phyloP scores from a whole-genome alignment of 306 rosid species.

The Sicyos baderoa region DNA sequence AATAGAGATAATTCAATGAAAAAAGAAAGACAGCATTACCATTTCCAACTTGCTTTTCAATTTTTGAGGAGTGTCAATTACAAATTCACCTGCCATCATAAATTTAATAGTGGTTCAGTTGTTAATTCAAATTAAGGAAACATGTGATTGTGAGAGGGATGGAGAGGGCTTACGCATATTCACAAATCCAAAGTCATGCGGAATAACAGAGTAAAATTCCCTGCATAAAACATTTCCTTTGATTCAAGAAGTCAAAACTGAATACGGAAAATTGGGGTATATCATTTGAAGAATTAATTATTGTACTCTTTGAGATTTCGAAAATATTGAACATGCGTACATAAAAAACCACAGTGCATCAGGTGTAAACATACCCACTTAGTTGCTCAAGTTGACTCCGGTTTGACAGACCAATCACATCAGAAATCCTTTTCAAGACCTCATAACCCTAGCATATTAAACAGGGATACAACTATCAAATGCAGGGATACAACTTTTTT shows the following conservation, averaged over 20 bases:
- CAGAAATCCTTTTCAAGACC: slow-evolving; percentile 68
- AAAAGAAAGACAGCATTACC: slow-evolving; percentile 41
- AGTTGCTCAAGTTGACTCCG: slow-evolving; percentile 53
- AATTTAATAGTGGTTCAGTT: slow-evolving; percentile 4
- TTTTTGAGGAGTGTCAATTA: slow-evolving; percentile 42
- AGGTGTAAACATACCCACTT: slow-evolving; percentile 50
- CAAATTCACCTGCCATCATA: slow-evolving; percentile 40
- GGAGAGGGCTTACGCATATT: slow-evolving; percentile 68
- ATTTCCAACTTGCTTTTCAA: slow-evolving; percentile 73
- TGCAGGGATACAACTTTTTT: not conserved
- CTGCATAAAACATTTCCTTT: slow-evolving; percentile 41
- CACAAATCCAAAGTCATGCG: slow-evolving; percentile 87
- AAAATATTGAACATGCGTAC: not conserved
- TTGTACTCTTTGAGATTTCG: not conserved
- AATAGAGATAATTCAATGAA: not conserved
- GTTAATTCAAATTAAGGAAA: not conserved
- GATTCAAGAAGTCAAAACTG: slow-evolving; percentile 11
- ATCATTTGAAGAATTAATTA: not conserved
- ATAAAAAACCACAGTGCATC: not conserved
- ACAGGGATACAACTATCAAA: not conserved
- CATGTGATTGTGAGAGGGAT: slow-evolving; percentile 8
- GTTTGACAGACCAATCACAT: slow-evolving; percentile 51
- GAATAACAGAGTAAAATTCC: slow-evolving; percentile 84
- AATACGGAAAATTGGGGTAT: not conserved
- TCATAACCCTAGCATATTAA: slow-evolving; percentile 46